phyloP scores from a whole-genome alignment of 257 asterid genomes.

The Capsicum pubescens region DNA sequence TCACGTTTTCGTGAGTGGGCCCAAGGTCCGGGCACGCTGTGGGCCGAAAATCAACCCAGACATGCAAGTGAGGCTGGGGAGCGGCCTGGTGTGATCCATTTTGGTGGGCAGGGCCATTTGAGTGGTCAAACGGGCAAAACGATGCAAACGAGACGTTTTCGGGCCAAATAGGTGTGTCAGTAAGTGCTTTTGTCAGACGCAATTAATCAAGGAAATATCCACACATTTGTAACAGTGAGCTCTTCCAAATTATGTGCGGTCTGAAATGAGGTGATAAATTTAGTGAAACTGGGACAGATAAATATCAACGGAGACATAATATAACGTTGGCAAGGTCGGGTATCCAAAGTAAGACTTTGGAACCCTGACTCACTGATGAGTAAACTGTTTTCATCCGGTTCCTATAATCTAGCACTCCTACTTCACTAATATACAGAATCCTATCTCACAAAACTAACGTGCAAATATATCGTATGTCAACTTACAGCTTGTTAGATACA shows the following conservation, averaged over 20 bases:
- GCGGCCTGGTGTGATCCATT: too few relatives aligned
- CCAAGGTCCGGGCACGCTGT: too few relatives aligned
- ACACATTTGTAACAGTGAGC: background rate
- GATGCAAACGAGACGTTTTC: too few relatives aligned
- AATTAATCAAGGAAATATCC: background rate
- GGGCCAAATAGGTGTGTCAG: background rate
- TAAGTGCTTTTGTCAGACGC: background rate
- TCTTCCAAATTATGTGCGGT: background rate
- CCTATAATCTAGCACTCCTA: constrained; percentile 47
- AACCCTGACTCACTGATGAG: constrained; percentile 21
- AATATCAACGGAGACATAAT: constrained; percentile 12
- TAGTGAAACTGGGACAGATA: background rate
- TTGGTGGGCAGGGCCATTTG: too few relatives aligned
- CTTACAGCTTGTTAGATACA: constrained; percentile 47
- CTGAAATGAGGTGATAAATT: background rate
- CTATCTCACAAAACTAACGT: constrained; percentile 44
- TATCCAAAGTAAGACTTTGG: constrained; percentile 34
- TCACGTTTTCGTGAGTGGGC: too few relatives aligned
- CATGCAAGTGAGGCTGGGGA: too few relatives aligned
- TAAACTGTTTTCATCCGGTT: constrained; percentile 40
- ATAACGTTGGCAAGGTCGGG: constrained; percentile 18
- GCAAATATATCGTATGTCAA: constrained; percentile 32
- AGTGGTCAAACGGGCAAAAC: too few relatives aligned
- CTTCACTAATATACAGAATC: constrained; percentile 53
- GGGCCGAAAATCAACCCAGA: too few relatives aligned